Conservation (phyloP, 495 filamentous ascomycete species). For the Penicillium odoratum region DNA sequence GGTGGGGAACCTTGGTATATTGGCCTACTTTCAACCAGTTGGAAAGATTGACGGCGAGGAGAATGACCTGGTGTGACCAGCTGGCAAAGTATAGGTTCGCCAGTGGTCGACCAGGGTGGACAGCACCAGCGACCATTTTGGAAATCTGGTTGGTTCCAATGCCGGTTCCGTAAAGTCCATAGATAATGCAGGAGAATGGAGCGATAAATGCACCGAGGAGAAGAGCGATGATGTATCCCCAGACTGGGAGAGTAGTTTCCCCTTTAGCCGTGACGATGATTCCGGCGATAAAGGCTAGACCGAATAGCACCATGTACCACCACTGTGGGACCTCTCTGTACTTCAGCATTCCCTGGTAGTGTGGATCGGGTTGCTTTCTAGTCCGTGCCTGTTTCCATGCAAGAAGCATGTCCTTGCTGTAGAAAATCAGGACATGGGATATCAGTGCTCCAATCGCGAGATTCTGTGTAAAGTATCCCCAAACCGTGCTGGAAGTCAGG, state of each 20-base stretch:
- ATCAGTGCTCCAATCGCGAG: constrained; percentile 30
- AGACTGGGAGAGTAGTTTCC: constrained; percentile 51
- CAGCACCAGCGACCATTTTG: constrained; percentile 32
- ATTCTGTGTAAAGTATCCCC: constrained; percentile 17
- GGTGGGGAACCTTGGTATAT: constrained; percentile 45
- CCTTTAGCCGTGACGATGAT: constrained; percentile 45
- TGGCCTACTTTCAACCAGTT: constrained; percentile 36
- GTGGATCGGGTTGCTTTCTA: constrained; percentile 35
- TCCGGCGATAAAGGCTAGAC: constrained; percentile 40
- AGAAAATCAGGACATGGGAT: constrained; percentile 30
- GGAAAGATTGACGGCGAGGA: constrained; percentile 29
- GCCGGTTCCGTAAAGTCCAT: constrained; percentile 28
- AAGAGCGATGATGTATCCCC: constrained; percentile 52
- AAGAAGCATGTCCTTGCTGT: constrained; percentile 25
- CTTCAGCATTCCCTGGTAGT: constrained; percentile 43
- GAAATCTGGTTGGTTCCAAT: constrained; percentile 33
- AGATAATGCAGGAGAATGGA: constrained; percentile 30
- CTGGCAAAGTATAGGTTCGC: constrained; percentile 41
- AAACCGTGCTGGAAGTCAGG: constrained; percentile 19
- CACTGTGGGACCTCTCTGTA: constrained; percentile 52
- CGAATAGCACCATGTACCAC: constrained; percentile 31
- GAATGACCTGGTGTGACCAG: constrained; percentile 35
- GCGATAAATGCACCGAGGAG: constrained; percentile 27
- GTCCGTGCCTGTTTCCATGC: constrained; percentile 28
- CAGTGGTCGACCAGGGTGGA: constrained; percentile 41